Conservation (phyloP, 495 filamentous ascomycete genomes). For the Talaromyces thailandensis region DNA sequence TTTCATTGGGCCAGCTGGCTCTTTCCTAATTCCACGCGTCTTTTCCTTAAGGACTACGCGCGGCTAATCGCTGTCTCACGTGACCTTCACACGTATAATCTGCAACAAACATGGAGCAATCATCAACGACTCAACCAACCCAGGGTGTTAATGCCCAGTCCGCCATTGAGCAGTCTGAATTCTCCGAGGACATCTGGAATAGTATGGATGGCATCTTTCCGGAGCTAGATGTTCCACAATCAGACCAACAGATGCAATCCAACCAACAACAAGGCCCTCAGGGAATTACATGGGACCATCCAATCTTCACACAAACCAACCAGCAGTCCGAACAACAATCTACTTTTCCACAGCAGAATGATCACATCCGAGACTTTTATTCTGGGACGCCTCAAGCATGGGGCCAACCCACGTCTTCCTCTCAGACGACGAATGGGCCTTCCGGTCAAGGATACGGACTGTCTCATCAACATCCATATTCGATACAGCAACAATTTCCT, state of each 20-base stretch:
- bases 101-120: slow-evolving; percentile 30
- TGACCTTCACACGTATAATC: neutral
- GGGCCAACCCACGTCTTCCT: slow-evolving; percentile 20
- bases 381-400: slow-evolving; percentile 26
- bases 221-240: slow-evolving; percentile 15
- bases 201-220: slow-evolving; percentile 27
- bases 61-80: neutral
- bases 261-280: slow-evolving; percentile 14
- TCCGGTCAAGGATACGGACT: slow-evolving; percentile 16
- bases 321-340: slow-evolving; percentile 13
- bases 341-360: slow-evolving; percentile 11
- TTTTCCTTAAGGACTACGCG: neutral
- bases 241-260: slow-evolving; percentile 18
- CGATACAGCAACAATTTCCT: slow-evolving; percentile 21
- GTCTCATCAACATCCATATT: slow-evolving; percentile 22
- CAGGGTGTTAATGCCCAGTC: slow-evolving; percentile 24
- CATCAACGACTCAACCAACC: slow-evolving; percentile 10
- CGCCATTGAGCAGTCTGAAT: slow-evolving; percentile 16
- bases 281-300: slow-evolving; percentile 30
- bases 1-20: neutral
- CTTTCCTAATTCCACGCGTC: neutral
- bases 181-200: slow-evolving; percentile 31
- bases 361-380: slow-evolving; percentile 26
- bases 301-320: slow-evolving; percentile 22
- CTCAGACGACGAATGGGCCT: slow-evolving; percentile 17